Percentiles rank a stretch among this genome's conserved stretches.
Conservation (phyloP, 768 basidiomycete genomes). For the Mycena polygramma region DNA sequence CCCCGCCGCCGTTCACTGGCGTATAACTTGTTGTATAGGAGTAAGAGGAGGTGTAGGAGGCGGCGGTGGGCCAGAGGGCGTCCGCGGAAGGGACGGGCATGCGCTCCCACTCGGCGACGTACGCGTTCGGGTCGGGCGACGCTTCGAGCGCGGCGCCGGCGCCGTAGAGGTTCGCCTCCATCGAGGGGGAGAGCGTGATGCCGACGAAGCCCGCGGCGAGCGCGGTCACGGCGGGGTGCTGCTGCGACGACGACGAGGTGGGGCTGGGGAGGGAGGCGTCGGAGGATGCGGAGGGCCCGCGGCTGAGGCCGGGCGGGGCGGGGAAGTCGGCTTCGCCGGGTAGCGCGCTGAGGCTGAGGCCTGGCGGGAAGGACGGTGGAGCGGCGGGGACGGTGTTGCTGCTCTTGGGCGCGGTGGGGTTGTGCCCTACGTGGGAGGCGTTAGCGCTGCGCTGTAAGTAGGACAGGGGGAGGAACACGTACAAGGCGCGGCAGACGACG, state of each 20-base stretch:
- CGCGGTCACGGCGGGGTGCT: constrained; percentile 1
- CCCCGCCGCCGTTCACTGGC: too few species aligned
- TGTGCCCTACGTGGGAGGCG: constrained; percentile 32
- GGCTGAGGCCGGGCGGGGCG: constrained; percentile 22
- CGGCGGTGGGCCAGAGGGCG: constrained; percentile 1
- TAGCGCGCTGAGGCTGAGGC: constrained; percentile 4
- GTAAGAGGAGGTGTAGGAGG: too few species aligned
- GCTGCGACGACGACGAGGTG: not conserved
- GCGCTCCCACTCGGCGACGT: constrained; percentile 44
- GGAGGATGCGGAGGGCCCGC: constrained; percentile 17
- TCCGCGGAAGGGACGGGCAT: constrained; percentile 22
- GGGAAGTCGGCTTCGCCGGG: constrained; percentile 5
- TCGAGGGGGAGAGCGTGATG: constrained; percentile 44
- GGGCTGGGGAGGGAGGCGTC: not conserved
- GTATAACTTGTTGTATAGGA: too few species aligned
- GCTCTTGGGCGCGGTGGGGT: constrained; percentile 32
- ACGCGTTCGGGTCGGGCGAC: constrained; percentile 38
- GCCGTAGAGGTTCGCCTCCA: constrained; percentile 42
- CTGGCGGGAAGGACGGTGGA: constrained; percentile 9
- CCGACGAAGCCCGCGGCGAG: constrained; percentile 36
- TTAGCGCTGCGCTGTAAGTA: not conserved
- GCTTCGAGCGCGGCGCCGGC: constrained; percentile 9
- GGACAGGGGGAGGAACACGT: not conserved
- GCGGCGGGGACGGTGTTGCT: constrained; percentile 31
- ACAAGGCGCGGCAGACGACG: constrained; percentile 30